A percentile compares a stretch with the other conserved stretches of the same genome.
phyloP scores from a whole-genome alignment of 2,329 filamentous ascomycete species.

The Arthrinium phaeospermum region DNA sequence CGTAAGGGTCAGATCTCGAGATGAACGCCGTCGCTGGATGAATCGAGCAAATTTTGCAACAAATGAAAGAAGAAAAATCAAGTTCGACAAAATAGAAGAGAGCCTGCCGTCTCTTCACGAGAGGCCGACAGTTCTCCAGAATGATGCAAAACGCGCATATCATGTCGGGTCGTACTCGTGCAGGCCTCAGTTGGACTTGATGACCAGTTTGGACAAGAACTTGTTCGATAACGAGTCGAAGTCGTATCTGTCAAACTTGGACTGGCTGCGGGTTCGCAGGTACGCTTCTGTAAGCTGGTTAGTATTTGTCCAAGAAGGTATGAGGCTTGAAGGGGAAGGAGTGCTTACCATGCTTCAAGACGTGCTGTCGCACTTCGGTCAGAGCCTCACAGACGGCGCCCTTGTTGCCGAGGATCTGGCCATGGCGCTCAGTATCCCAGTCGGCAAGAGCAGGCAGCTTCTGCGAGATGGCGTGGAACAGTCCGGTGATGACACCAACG shows the following conservation, averaged over 20 bases:
- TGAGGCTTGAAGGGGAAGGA: neutral
- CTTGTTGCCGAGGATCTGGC: slow-evolving; percentile 90
- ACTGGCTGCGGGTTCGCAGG: slow-evolving; percentile 77
- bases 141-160: slow-evolving; percentile 10
- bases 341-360: slow-evolving; percentile 86
- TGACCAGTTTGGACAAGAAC: slow-evolving; percentile 94
- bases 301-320: slow-evolving; percentile 38
- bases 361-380: slow-evolving; percentile 93
- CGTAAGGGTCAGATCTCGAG: slow-evolving; percentile 43
- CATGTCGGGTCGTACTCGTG: slow-evolving; percentile 8
- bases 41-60: slow-evolving; percentile 39
- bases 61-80: slow-evolving; percentile 36
- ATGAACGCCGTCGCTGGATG: slow-evolving; percentile 52
- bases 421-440: slow-evolving; percentile 92
- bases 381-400: slow-evolving; percentile 90
- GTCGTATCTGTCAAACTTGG: slow-evolving; percentile 87
- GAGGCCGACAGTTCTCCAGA: neutral
- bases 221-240: slow-evolving; percentile 97
- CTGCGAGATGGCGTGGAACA: slow-evolving; percentile 97
- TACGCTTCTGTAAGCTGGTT: slow-evolving; percentile 75
- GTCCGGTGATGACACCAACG: slow-evolving; percentile 92
- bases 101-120: neutral
- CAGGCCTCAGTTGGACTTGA: slow-evolving; percentile 77
- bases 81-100: slow-evolving; percentile 32
- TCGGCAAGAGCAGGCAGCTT: slow-evolving; percentile 92